phyloP scores from a whole-genome alignment of 345 rosid species.

The Toxicodendron radicans region DNA sequence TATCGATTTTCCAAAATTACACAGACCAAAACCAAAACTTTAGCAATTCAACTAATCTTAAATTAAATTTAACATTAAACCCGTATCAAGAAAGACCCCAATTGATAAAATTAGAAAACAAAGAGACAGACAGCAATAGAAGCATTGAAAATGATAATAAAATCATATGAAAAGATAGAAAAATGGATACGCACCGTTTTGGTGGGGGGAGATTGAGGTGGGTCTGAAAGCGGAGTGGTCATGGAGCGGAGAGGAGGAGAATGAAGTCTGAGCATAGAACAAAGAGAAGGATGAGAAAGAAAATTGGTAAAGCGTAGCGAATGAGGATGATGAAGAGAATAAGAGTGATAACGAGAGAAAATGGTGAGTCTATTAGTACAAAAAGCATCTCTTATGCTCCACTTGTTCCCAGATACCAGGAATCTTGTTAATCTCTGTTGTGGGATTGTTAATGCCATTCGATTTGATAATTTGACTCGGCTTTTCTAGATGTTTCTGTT shows the following conservation, averaged over 20 bases:
- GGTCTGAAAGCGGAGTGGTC: slow-evolving; percentile 35
- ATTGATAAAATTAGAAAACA: neutral
- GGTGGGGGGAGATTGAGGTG: slow-evolving; percentile 37
- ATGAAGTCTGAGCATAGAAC: slow-evolving; percentile 41
- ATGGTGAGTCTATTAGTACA: slow-evolving; percentile 45
- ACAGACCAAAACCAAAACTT: no score
- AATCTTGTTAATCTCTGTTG: slow-evolving; percentile 30
- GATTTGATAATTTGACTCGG: neutral
- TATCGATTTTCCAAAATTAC: no score
- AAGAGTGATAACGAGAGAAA: slow-evolving; percentile 35
- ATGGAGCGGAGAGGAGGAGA: slow-evolving; percentile 42
- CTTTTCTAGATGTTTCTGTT: neutral
- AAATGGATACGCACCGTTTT: slow-evolving; percentile 44
- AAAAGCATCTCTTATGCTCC: slow-evolving; percentile 16
- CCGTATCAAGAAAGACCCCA: neutral
- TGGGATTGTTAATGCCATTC: slow-evolving; percentile 20
- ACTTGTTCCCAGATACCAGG: slow-evolving; percentile 26
- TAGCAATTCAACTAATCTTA: neutral
- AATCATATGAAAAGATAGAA: neutral
- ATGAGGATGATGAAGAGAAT: slow-evolving; percentile 40
- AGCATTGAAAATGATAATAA: neutral
- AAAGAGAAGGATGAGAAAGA: slow-evolving; percentile 41
- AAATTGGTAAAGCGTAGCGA: slow-evolving; percentile 37
- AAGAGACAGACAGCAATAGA: neutral
- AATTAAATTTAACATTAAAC: neutral